These are phyloP conservation scores for Arthrobotrys pseudoclavata DNA, from an alignment of 2,329 filamentous ascomycete genomes.

Conservation along the genomic window DNA sequence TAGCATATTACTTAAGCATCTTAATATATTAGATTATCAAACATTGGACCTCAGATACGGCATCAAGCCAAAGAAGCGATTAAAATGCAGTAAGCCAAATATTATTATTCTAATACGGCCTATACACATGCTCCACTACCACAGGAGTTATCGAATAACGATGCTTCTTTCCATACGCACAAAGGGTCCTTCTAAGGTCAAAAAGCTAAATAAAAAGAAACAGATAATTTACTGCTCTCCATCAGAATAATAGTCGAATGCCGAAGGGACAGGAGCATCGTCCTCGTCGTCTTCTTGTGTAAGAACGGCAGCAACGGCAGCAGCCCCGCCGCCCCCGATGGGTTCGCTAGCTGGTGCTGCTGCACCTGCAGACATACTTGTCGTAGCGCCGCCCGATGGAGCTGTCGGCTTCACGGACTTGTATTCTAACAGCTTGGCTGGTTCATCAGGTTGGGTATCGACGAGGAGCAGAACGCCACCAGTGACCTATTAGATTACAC, in stretches of 20 bases:
- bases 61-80: not conserved
- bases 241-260: conserved; percentile 85
- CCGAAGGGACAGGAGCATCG: conserved; percentile 77
- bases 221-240: conserved; percentile 68
- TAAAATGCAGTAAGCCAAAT: conserved; percentile 21
- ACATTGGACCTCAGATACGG: not conserved
- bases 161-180: conserved; percentile 40
- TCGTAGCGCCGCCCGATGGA: conserved; percentile 40
- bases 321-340: conserved; percentile 68
- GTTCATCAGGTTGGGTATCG: conserved; percentile 83
- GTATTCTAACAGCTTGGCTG: conserved; percentile 86
- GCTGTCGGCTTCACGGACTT: conserved; percentile 81
- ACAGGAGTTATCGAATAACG: conserved; percentile 41
- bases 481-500: conserved; percentile 77
- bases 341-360: conserved; percentile 69
- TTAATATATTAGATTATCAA: not conserved
- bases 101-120: conserved; percentile 47
- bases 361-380: conserved; percentile 69
- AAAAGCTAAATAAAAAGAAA: conserved; percentile 11
- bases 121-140: conserved; percentile 53
- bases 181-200: not conserved
- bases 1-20: not conserved
- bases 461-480: conserved; percentile 92
- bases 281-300: conserved; percentile 80
- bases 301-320: conserved; percentile 81